Percentiles rank a stretch among this genome's conserved stretches.
These are phyloP conservation scores for Lomentospora prolificans DNA, from an alignment of 2,329 filamentous ascomycete species.

Conservation along the genomic window DNA sequence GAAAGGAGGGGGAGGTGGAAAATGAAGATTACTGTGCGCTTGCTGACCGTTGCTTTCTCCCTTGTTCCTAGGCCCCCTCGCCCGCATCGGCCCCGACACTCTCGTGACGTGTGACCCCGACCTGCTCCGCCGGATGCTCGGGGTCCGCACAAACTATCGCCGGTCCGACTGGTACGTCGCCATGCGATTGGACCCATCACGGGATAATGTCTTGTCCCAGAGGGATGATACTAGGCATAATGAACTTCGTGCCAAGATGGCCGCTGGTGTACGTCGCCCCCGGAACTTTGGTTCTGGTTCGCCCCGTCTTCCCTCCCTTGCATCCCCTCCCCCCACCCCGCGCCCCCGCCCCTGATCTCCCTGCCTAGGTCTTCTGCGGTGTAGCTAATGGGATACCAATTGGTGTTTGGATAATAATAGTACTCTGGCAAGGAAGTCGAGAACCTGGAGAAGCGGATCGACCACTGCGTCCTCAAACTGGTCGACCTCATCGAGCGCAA, in stretches of 20 bases:
- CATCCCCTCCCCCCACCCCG: no score
- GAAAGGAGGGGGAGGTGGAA: neutral
- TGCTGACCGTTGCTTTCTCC: neutral
- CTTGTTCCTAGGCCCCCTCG: slow-evolving; percentile 20
- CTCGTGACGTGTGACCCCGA: slow-evolving; percentile 29
- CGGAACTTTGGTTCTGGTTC: neutral
- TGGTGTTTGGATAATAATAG: slow-evolving; percentile 5
- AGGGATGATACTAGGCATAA: slow-evolving; percentile 35
- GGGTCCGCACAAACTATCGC: slow-evolving; percentile 25
- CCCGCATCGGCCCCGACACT: slow-evolving; percentile 32
- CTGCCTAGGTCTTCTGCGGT: no score
- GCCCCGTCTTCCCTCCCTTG: neutral
- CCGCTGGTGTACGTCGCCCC: slow-evolving; percentile 29
- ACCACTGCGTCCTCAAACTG: slow-evolving; percentile 34
- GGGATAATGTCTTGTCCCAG: slow-evolving; percentile 42
- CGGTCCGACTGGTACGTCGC: slow-evolving; percentile 35
- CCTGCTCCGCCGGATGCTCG: slow-evolving; percentile 26
- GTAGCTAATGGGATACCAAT: no score
- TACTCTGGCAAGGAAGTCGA: slow-evolving; percentile 45
- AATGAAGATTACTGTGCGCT: neutral
- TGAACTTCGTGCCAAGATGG: slow-evolving; percentile 35
- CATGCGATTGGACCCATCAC: slow-evolving; percentile 40
- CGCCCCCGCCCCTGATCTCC: no score
- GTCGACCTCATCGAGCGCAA: slow-evolving; percentile 29
- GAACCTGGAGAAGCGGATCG: slow-evolving; percentile 36